Evolutionary conservation across 148 eudicot genomes (phyloP).

Genomic region (Rhododendron griersonianum): DNA sequence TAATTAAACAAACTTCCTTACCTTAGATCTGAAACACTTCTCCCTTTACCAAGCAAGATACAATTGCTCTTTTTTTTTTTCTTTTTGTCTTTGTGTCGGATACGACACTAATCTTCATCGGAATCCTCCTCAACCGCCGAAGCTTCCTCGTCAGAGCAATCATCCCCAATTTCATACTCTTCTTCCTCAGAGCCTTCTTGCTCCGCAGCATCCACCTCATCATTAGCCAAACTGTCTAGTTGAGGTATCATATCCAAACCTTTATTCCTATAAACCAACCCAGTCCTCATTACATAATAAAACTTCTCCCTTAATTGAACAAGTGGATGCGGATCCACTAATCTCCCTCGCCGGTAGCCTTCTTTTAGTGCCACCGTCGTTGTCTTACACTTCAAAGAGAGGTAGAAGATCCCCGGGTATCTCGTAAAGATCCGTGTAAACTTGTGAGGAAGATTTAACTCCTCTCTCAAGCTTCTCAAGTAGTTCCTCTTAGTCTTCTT

Average conservation of each 20-base stretch:
- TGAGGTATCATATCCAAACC: slow-evolving; percentile 45
- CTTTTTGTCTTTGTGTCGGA: background rate
- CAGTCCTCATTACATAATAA: slow-evolving; percentile 83
- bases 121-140: slow-evolving; percentile 41
- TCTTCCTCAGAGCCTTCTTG: slow-evolving; percentile 43
- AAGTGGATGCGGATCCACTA: slow-evolving; percentile 60
- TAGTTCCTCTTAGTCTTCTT: slow-evolving; percentile 93
- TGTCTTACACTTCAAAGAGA: slow-evolving; percentile 93
- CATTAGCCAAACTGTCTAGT: slow-evolving; percentile 40
- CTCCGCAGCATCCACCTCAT: slow-evolving; percentile 21
- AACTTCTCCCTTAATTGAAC: slow-evolving; percentile 66
- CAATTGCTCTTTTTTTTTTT: background rate
- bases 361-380: slow-evolving; percentile 77
- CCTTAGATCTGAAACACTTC: slow-evolving; percentile 11
- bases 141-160: slow-evolving; percentile 34
- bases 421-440: slow-evolving; percentile 86
- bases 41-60: background rate
- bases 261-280: slow-evolving; percentile 66
- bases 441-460: slow-evolving; percentile 80
- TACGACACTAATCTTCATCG: slow-evolving; percentile 35
- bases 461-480: slow-evolving; percentile 71
- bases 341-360: slow-evolving; percentile 64
- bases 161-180: slow-evolving; percentile 37
- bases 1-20: slow-evolving; percentile 22
- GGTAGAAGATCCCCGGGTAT: slow-evolving; percentile 91